Evolutionary conservation across 352 stramenopile species (phyloP).

Genomic region (Halophytophthora polymorphica): DNA sequence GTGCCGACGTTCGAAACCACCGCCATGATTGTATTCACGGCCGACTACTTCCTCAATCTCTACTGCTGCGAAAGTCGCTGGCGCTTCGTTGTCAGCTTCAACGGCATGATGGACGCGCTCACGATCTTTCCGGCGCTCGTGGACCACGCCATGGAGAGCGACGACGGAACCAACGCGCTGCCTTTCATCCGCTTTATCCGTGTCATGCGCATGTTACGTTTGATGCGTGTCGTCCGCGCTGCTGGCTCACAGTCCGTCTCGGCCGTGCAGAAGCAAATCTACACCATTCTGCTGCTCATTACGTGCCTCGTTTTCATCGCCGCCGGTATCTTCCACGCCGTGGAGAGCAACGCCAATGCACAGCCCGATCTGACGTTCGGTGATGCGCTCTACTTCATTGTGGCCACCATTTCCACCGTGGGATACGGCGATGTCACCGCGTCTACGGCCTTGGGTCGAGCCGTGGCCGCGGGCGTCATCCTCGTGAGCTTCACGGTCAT

Average conservation of each 20-base stretch:
- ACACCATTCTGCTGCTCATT: constrained; percentile 60
- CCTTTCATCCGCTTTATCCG: constrained; percentile 63
- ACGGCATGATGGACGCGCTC: constrained; percentile 53
- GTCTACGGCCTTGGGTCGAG: constrained; percentile 36
- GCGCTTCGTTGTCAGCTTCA: constrained; percentile 47
- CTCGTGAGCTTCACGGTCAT: constrained; percentile 58
- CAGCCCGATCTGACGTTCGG: constrained; percentile 44
- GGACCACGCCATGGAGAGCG: constrained; percentile 22
- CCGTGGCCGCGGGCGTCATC: constrained; percentile 47
- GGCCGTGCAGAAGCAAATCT: constrained; percentile 62
- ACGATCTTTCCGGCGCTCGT: constrained; percentile 54
- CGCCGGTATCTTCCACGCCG: constrained; percentile 52
- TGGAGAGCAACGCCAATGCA: constrained; percentile 30
- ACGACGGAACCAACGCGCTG: constrained; percentile 24
- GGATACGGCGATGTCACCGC: constrained; percentile 55
- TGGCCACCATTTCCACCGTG: constrained; percentile 56
- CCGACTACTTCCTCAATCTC: constrained; percentile 59
- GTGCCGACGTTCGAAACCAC: constrained; percentile 32
- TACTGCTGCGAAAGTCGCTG: constrained; percentile 63
- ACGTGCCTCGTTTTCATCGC: constrained; percentile 67
- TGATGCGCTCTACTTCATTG: constrained; percentile 57
- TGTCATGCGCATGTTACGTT: constrained; percentile 53
- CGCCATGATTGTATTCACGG: constrained; percentile 41
- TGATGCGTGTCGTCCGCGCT: constrained; percentile 46
- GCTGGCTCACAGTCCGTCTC: constrained; percentile 47